Conservation (phyloP, 768 basidiomycete species). For the Panus rudis region DNA sequence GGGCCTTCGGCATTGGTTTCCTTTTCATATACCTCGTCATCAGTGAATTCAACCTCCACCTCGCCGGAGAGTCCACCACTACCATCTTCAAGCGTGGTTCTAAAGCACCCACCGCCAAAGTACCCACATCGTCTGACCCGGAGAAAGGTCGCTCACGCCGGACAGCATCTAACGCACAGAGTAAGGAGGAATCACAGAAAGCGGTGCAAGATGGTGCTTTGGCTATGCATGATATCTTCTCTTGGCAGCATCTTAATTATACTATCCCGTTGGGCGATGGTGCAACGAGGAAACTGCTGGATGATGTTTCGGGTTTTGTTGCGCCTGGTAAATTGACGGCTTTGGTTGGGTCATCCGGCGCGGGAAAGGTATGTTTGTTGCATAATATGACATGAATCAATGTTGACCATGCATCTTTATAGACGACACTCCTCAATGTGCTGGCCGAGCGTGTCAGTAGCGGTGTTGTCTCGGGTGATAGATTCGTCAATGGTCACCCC, state of each 20-base stretch:
- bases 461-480: slow-evolving; percentile 36
- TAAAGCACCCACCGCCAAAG: no score
- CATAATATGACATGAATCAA: neutral
- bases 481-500: slow-evolving; percentile 37
- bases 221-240: slow-evolving; percentile 49
- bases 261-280: slow-evolving; percentile 48
- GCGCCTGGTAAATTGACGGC: slow-evolving; percentile 75
- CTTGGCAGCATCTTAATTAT: slow-evolving; percentile 72
- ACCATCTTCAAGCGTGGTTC: slow-evolving; percentile 64
- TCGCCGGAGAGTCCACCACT: slow-evolving; percentile 32
- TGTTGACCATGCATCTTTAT: neutral
- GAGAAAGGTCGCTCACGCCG: no score
- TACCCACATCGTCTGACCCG: slow-evolving; percentile 1
- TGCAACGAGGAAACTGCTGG: slow-evolving; percentile 43
- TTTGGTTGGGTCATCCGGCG: slow-evolving; percentile 60
- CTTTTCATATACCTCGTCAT: slow-evolving; percentile 40
- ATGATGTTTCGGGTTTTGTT: slow-evolving; percentile 75
- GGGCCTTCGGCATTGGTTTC: slow-evolving; percentile 60
- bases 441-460: slow-evolving; percentile 31
- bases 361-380: slow-evolving; percentile 33
- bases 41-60: slow-evolving; percentile 44
- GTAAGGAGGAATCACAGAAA: no score
- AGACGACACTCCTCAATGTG: slow-evolving; percentile 46
- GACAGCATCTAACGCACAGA: no score
- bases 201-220: slow-evolving; percentile 1